phyloP scores from a whole-genome alignment of 257 asterid genomes.

The Solanum piurae region DNA sequence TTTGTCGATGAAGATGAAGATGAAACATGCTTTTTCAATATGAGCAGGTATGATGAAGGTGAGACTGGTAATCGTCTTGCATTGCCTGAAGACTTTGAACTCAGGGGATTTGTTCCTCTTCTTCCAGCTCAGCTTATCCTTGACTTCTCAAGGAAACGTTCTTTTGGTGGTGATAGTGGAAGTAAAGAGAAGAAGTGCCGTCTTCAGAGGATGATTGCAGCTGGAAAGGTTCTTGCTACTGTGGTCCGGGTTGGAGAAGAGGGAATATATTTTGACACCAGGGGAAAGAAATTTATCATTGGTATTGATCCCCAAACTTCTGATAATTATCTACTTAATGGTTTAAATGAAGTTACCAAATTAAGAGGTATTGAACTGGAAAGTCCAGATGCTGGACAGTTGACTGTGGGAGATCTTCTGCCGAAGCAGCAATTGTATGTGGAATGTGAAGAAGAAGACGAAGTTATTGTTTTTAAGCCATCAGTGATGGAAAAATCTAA shows the following conservation, averaged over 20 bases:
- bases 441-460: conserved; percentile 46
- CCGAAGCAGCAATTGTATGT: conserved; percentile 23
- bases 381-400: conserved; percentile 14
- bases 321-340: conserved; percentile 33
- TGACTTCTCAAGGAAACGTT: conserved; percentile 73
- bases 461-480: conserved; percentile 88
- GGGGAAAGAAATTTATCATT: conserved; percentile 52
- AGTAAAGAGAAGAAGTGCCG: conserved; percentile 51
- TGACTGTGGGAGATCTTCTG: conserved; percentile 14
- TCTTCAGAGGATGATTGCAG: conserved; percentile 71
- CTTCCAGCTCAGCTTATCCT: conserved; percentile 80
- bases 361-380: conserved; percentile 13
- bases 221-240: conserved; percentile 86
- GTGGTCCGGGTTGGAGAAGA: conserved; percentile 48
- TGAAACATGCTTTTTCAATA: conserved; percentile 73
- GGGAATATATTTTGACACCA: conserved; percentile 53
- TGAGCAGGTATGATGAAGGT: conserved; percentile 79
- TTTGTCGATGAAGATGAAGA: conserved; percentile 58
- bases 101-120: conserved; percentile 88
- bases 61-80: conserved; percentile 79
- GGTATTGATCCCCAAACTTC: conserved; percentile 49
- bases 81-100: conserved; percentile 76
- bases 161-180: conserved; percentile 53
- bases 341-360: conserved; percentile 24
- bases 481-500: conserved; percentile 43